These are phyloP conservation scores for Austroboletus festivus DNA, from an alignment of 768 basidiomycete genomes.

Conservation along the genomic window DNA sequence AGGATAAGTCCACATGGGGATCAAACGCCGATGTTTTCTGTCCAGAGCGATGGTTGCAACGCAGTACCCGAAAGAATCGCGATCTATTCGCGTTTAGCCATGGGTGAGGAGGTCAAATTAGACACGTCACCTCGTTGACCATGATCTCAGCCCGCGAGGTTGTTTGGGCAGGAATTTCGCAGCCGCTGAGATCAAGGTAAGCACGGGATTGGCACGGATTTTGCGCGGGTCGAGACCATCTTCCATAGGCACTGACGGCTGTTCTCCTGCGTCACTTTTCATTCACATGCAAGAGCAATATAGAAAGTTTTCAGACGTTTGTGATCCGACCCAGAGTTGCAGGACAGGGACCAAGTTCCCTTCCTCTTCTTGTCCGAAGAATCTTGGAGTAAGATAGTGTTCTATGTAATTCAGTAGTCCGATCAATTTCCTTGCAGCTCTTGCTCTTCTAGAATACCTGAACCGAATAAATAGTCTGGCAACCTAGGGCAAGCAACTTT, in stretches of 20 bases:
- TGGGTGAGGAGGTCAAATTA: constrained; percentile 39
- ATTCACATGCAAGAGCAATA: constrained; percentile 48
- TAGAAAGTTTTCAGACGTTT: constrained; percentile 64
- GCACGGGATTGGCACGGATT: constrained; percentile 18
- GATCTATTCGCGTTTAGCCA: constrained; percentile 57
- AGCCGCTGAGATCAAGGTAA: constrained; percentile 56
- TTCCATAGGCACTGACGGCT: constrained; percentile 38
- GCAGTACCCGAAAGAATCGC: constrained; percentile 34
- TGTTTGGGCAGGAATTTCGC: constrained; percentile 63
- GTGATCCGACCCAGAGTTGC: constrained; percentile 58
- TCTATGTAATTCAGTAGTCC: no score
- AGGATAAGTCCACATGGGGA: constrained; percentile 55
- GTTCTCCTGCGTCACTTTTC: constrained; percentile 54
- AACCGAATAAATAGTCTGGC: no score
- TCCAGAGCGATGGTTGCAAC: constrained; percentile 61
- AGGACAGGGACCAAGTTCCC: constrained; percentile 51
- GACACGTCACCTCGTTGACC: constrained; percentile 9
- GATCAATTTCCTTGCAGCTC: no score
- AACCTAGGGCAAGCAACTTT: no score
- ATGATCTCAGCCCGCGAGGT: constrained; percentile 45
- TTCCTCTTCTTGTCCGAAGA: constrained; percentile 49
- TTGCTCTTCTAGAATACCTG: no score
- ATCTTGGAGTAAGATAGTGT: constrained; percentile 16
- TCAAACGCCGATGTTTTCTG: constrained; percentile 53
- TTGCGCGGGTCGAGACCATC: constrained; percentile 5